A percentile compares a stretch with the other conserved stretches of the same genome.
These are phyloP conservation scores for Ascochyta lentis DNA, from an alignment of 2,329 filamentous ascomycete species.

Conservation along the genomic window DNA sequence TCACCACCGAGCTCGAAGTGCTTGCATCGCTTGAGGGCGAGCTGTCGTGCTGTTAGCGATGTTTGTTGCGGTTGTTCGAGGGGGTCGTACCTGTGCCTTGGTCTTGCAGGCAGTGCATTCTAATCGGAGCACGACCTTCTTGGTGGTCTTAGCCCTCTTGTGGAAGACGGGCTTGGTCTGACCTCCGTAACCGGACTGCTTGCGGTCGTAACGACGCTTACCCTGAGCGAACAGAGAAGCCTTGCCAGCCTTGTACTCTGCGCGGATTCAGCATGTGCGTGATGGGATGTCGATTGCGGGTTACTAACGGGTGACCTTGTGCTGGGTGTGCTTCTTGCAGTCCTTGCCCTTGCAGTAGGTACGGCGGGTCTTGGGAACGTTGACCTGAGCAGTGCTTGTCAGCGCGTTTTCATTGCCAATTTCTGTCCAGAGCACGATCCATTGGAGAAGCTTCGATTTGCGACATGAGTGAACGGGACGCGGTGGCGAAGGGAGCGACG, in stretches of 20 bases:
- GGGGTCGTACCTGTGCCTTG: constrained; percentile 39
- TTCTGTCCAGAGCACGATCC: constrained; percentile 13
- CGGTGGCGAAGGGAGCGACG: constrained; percentile 2
- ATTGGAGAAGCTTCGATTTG: constrained; percentile 9
- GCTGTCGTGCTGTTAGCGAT: constrained; percentile 68
- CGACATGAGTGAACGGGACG: constrained; percentile 24
- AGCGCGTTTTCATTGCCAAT: constrained; percentile 20
- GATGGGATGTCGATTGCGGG: constrained; percentile 2
- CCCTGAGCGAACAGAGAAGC: constrained; percentile 96
- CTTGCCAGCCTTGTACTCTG: constrained; percentile 94
- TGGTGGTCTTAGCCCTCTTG: constrained; percentile 99
- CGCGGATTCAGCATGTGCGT: constrained; percentile 34
- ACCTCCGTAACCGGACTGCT: constrained; percentile 99
- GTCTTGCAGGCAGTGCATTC: constrained; percentile 94
- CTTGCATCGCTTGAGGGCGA: constrained; percentile 99
- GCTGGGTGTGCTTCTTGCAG: constrained; percentile 67
- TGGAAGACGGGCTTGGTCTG: constrained; percentile 99
- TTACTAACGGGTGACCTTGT: constrained; percentile 48
- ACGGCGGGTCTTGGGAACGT: constrained; percentile 97
- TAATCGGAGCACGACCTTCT: constrained; percentile 99
- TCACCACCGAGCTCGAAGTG: constrained; percentile 99
- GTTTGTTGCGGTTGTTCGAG: too few species aligned
- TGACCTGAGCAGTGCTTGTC: constrained; percentile 68
- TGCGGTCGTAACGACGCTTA: constrained; percentile 92
- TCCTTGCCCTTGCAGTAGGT: constrained; percentile 98